Percentiles rank a stretch among this genome's conserved stretches.
These are phyloP conservation scores for Trichoderma endophyticum DNA, from an alignment of 2,329 filamentous ascomycete genomes.

Conservation along the genomic window DNA sequence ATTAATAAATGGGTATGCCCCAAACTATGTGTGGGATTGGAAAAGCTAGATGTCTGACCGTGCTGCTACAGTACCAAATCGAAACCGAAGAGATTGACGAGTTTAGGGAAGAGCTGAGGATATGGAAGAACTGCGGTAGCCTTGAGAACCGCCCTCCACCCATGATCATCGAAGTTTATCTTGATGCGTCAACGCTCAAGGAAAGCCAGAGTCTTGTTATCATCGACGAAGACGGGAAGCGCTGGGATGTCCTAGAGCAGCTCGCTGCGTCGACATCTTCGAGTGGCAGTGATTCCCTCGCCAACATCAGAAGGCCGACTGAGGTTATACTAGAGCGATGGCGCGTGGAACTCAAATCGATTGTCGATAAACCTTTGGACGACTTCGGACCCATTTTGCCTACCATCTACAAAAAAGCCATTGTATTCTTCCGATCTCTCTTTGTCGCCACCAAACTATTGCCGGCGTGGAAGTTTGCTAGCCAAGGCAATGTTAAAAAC, in stretches of 20 bases:
- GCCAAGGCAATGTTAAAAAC: constrained; percentile 69
- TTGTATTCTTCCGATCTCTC: constrained; percentile 87
- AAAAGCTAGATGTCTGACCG: background rate
- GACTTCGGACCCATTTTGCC: constrained; percentile 67
- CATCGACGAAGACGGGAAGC: constrained; percentile 82
- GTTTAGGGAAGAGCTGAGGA: constrained; percentile 73
- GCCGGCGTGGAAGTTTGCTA: constrained; percentile 79
- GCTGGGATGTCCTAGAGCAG: constrained; percentile 87
- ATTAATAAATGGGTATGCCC: constrained; percentile 81
- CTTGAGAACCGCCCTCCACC: constrained; percentile 75
- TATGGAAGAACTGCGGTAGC: constrained; percentile 79
- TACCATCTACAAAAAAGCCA: constrained; percentile 94
- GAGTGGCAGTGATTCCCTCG: constrained; percentile 45
- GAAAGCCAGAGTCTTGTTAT: constrained; percentile 84
- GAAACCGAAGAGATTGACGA: constrained; percentile 90
- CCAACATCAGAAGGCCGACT: constrained; percentile 48
- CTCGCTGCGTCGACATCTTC: constrained; percentile 62
- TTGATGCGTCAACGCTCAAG: constrained; percentile 75
- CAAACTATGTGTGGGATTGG: background rate
- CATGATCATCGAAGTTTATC: constrained; percentile 84
- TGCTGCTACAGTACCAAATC: constrained; percentile 74
- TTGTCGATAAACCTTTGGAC: constrained; percentile 47
- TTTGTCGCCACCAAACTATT: constrained; percentile 79
- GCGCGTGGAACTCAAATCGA: constrained; percentile 72
- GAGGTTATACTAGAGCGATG: constrained; percentile 89